Conservation (phyloP, 495 filamentous ascomycete genomes). For the Eremomyces bilateralis region DNA sequence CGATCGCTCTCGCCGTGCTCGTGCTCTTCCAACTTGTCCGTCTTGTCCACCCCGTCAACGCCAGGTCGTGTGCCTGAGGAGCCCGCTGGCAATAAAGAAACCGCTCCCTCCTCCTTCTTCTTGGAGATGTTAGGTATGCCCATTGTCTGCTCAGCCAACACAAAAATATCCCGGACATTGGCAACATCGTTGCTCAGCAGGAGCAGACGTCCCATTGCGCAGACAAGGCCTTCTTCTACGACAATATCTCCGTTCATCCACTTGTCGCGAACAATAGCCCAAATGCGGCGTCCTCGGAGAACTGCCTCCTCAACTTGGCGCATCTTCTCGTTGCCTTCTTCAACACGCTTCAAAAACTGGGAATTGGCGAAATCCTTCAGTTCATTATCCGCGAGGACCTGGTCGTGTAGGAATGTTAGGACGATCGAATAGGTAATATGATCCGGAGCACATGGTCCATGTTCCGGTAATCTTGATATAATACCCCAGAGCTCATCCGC, state of each 20-base stretch:
- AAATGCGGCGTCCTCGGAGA: conserved; percentile 43
- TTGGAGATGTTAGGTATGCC: conserved; percentile 7
- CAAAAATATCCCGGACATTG: conserved; percentile 46
- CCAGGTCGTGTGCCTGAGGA: no score
- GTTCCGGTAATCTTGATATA: conserved; percentile 37
- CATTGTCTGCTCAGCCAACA: conserved; percentile 47
- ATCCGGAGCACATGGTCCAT: conserved; percentile 38
- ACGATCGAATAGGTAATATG: conserved; percentile 58
- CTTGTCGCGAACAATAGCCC: conserved; percentile 52
- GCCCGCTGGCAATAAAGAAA: no score
- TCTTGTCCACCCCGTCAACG: no score
- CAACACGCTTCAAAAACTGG: conserved; percentile 18
- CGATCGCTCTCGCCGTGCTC: neutral
- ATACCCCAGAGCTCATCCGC: conserved; percentile 58
- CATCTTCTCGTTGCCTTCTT: conserved; percentile 16
- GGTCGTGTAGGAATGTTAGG: conserved; percentile 39
- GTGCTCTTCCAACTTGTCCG: no score
- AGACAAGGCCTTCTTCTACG: conserved; percentile 53
- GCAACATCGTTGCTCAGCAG: conserved; percentile 32
- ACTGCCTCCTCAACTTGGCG: conserved; percentile 17
- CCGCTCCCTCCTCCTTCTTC: no score
- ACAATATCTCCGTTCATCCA: conserved; percentile 47
- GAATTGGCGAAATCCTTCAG: conserved; percentile 7
- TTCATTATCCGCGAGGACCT: conserved; percentile 1
- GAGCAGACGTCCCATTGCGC: conserved; percentile 54